Conservation (phyloP, 1,284 basidiomycete species). For the Trichosporon faecale region DNA sequence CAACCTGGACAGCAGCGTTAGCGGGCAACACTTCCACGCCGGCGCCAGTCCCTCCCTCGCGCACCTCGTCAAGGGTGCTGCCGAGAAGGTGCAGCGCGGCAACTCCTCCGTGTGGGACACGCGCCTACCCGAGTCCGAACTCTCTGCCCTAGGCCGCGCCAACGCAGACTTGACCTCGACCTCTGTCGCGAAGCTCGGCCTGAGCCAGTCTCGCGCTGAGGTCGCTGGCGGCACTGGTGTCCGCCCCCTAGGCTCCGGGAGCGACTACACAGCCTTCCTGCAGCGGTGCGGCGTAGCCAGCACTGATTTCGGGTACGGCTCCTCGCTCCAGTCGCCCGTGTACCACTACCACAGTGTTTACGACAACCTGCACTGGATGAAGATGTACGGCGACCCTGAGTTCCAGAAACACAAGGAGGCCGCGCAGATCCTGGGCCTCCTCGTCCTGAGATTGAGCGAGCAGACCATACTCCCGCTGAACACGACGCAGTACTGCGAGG, state of each 20-base stretch:
- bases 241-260: slow-evolving; percentile 53
- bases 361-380: slow-evolving; percentile 70
- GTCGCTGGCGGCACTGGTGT: slow-evolving; percentile 30
- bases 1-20: slow-evolving; percentile 69
- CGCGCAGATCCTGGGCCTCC: slow-evolving; percentile 64
- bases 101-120: slow-evolving; percentile 49
- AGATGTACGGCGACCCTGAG: slow-evolving; percentile 66
- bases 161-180: slow-evolving; percentile 14
- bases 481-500: slow-evolving; percentile 68
- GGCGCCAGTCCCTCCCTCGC: slow-evolving; percentile 61
- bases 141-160: neutral
- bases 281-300: slow-evolving; percentile 56
- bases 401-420: slow-evolving; percentile 70
- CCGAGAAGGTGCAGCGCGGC: slow-evolving; percentile 64
- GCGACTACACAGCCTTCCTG: slow-evolving; percentile 72
- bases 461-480: slow-evolving; percentile 66
- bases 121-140: slow-evolving; percentile 14
- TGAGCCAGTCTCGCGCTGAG: neutral
- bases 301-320: slow-evolving; percentile 54
- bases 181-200: neutral
- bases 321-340: slow-evolving; percentile 58
- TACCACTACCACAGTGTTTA: slow-evolving; percentile 73
- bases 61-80: slow-evolving; percentile 65
- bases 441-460: slow-evolving; percentile 63
- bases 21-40: slow-evolving; percentile 63